Evolutionary conservation across 495 filamentous ascomycete genomes (phyloP), one percentile per base, ranked within the genome.

Genomic region (Talaromyces adpressus): DNA sequence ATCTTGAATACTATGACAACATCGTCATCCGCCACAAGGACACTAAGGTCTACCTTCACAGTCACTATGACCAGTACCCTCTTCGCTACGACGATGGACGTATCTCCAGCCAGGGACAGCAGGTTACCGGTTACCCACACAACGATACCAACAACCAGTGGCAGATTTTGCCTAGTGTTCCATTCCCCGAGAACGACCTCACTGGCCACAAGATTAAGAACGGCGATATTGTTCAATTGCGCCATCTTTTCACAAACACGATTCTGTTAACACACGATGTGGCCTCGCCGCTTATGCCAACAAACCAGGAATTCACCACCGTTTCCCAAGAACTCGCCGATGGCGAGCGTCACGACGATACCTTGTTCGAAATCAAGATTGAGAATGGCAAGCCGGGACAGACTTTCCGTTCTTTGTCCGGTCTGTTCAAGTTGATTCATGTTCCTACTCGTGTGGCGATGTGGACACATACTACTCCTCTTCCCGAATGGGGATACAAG

Each of bases 71-170:
- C 57, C 84, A 73, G 63, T 98, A 98, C 70, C 94, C 94, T 34
- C 81, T 98, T 47, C 88, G 94, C 65, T 98, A 98, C 70, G 94
- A 98, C 65, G 94, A 98, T 76, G 94, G 94, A 32, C 90, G 94
- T 71, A 91, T 98, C 66, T 98, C 94, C 27, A 96, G 91, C 73
- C 94, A 98, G 78, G 91, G 91, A 53, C 94, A 98, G 77, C 94
- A 98, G 75, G 93, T 98, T 12, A 98, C 94, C 32, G 94, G 94
- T 56, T 98, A 98, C 72, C 94, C 94, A 3, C 93, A 89, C 81
- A 97, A 97, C 63, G 94, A 98, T 71, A 97, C 94, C 65, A 98
- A 98, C 84, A 98, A 98, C 78, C 84, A 97, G 70, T 98, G 94
- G 94, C 89, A 98, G 69, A 89, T 98, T 64, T 71, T 98, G 9